These are phyloP conservation scores for Neurospora cerealis DNA, from an alignment of 495 filamentous ascomycete species.

Conservation along the genomic window DNA sequence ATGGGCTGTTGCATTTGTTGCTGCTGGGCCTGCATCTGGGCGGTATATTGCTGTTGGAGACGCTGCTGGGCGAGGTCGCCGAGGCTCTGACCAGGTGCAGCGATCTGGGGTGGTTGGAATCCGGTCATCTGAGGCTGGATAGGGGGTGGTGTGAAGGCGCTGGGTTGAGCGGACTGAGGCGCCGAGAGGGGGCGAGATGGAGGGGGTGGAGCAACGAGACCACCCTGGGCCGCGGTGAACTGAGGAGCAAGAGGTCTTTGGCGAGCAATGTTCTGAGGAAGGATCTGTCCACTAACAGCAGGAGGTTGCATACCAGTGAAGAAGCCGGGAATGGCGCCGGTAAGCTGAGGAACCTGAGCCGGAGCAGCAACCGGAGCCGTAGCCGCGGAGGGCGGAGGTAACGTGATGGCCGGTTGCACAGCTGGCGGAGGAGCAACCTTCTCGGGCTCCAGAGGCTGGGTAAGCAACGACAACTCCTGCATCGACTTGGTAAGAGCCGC, in stretches of 20 bases:
- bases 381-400: slow-evolving; percentile 26
- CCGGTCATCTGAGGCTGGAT: slow-evolving; percentile 85
- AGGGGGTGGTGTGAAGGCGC: slow-evolving; percentile 59
- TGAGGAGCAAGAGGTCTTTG: slow-evolving; percentile 68
- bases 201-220: slow-evolving; percentile 67
- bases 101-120: slow-evolving; percentile 43
- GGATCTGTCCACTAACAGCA: slow-evolving; percentile 29
- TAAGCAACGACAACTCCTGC: slow-evolving; percentile 68
- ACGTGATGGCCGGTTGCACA: slow-evolving; percentile 22
- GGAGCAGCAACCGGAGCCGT: slow-evolving; percentile 33
- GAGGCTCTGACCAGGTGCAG: slow-evolving; percentile 66
- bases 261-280: slow-evolving; percentile 37
- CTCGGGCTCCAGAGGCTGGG: slow-evolving; percentile 66
- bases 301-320: slow-evolving; percentile 31
- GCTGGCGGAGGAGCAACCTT: slow-evolving; percentile 44
- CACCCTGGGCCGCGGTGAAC: slow-evolving; percentile 44
- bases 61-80: slow-evolving; percentile 61
- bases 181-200: slow-evolving; percentile 80
- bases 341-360: slow-evolving; percentile 39
- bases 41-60: slow-evolving; percentile 44
- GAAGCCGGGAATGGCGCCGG: slow-evolving; percentile 40
- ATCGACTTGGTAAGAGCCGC: slow-evolving; percentile 55
- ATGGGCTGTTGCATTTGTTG: slow-evolving; percentile 15
- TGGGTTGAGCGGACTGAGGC: slow-evolving; percentile 73
- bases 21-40: slow-evolving; percentile 21